phyloP scores from a whole-genome alignment of 176 grass and related monocot species.

The Cymbopogon citratus region DNA sequence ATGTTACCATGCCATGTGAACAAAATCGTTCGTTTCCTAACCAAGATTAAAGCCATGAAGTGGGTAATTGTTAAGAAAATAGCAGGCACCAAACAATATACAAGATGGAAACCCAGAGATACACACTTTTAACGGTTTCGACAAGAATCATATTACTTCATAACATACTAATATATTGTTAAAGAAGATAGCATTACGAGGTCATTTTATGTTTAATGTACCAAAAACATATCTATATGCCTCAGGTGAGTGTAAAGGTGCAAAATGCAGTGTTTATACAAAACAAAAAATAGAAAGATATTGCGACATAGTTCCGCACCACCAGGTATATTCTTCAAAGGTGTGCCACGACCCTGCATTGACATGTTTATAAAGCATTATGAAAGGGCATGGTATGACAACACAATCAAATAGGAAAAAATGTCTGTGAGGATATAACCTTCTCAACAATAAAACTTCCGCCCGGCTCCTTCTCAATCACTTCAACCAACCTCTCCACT shows the following conservation, averaged over 20 bases:
- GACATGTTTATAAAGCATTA: constrained; percentile 32
- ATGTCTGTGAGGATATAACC: constrained; percentile 37
- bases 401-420: background rate
- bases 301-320: constrained; percentile 36
- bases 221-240: background rate
- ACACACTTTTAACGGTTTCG: background rate
- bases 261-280: background rate
- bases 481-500: constrained; percentile 89
- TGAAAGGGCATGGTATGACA: background rate
- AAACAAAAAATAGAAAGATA: background rate
- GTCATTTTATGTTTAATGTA: background rate
- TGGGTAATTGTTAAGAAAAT: background rate
- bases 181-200: too few relatives aligned
- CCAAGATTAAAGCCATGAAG: background rate
- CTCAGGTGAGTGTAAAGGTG: background rate
- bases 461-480: constrained; percentile 71
- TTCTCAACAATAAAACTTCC: constrained; percentile 62
- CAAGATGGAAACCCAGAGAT: background rate
- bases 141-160: background rate
- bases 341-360: constrained; percentile 79
- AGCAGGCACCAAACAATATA: background rate
- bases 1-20: background rate
- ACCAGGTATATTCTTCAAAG: constrained; percentile 76
- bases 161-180: background rate
- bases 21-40: background rate